Percentiles rank a stretch among this genome's conserved stretches.
These are phyloP conservation scores for Lichtheimia corymbifera DNA, from an alignment of 371 early-diverging fungal species.

Conservation along the genomic window DNA sequence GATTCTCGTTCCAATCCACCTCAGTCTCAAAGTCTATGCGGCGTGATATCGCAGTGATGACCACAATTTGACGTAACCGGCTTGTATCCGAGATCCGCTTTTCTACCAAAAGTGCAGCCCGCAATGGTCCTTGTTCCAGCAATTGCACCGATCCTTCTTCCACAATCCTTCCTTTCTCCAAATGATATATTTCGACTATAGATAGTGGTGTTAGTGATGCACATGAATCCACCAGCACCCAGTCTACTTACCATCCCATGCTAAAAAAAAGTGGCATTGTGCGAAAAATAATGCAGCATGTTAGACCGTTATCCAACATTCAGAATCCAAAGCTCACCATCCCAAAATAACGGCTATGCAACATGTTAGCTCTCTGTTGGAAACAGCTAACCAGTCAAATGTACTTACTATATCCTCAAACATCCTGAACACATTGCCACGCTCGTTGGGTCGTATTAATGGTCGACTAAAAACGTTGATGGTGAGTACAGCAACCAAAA, in stretches of 20 bases:
- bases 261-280: slow-evolving; percentile 16
- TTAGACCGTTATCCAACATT: background rate
- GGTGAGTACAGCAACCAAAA: background rate
- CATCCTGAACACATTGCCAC: slow-evolving; percentile 78
- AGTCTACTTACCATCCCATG: slow-evolving; percentile 47
- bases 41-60: slow-evolving; percentile 67
- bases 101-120: slow-evolving; percentile 67
- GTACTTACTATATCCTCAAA: slow-evolving; percentile 80
- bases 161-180: slow-evolving; percentile 37
- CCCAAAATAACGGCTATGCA: slow-evolving; percentile 77
- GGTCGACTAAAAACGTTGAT: slow-evolving; percentile 57
- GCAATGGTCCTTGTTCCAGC: slow-evolving; percentile 77
- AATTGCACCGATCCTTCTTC: slow-evolving; percentile 52
- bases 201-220: background rate
- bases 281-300: background rate
- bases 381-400: too few relatives aligned
- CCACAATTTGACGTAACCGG: slow-evolving; percentile 72
- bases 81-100: slow-evolving; percentile 69
- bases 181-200: slow-evolving; percentile 48
- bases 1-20: slow-evolving; percentile 92
- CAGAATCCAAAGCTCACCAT: slow-evolving; percentile 59
- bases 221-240: slow-evolving; percentile 13
- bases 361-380: background rate
- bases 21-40: slow-evolving; percentile 86
- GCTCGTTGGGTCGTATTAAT: slow-evolving; percentile 62